A percentile compares a stretch with the other conserved stretches of the same genome.
Evolutionary conservation across 2,329 filamentous ascomycete genomes (phyloP).

Genomic region (Fusarium subglutinans): DNA sequence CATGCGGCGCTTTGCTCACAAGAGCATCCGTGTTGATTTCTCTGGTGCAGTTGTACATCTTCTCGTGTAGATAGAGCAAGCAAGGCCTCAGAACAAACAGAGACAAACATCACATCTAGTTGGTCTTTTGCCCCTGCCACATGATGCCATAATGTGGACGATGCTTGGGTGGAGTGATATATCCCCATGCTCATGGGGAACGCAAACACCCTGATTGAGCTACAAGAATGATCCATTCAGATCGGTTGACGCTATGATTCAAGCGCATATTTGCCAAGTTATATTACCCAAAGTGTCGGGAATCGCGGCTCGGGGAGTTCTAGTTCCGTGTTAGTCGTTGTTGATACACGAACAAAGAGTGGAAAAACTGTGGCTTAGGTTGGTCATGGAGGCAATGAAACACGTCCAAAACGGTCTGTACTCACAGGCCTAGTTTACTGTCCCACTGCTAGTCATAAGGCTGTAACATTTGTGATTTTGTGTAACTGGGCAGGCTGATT

Average conservation of each 20-base stretch:
- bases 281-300: not conserved
- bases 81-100: not conserved
- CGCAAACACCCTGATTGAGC: not conserved
- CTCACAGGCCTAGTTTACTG: not conserved
- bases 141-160: not conserved
- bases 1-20: not conserved
- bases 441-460: not conserved
- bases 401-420: not conserved
- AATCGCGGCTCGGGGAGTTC: constrained; percentile 10
- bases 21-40: not conserved
- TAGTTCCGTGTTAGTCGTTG: constrained; percentile 12
- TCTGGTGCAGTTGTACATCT: not conserved
- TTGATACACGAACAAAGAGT: constrained; percentile 9
- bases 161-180: not conserved
- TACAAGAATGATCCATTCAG: not conserved
- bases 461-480: constrained; percentile 5
- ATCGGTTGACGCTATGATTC: not conserved
- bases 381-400: constrained; percentile 20
- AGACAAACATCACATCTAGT: not conserved
- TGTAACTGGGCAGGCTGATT: constrained; percentile 3
- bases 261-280: not conserved
- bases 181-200: not conserved
- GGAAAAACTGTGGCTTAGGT: constrained; percentile 8
- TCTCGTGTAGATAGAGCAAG: not conserved
- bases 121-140: not conserved